Percentiles rank a stretch among this genome's conserved stretches.
These are phyloP conservation scores for Colletotrichum melonis DNA, from an alignment of 2,329 filamentous ascomycete species.

Conservation along the genomic window DNA sequence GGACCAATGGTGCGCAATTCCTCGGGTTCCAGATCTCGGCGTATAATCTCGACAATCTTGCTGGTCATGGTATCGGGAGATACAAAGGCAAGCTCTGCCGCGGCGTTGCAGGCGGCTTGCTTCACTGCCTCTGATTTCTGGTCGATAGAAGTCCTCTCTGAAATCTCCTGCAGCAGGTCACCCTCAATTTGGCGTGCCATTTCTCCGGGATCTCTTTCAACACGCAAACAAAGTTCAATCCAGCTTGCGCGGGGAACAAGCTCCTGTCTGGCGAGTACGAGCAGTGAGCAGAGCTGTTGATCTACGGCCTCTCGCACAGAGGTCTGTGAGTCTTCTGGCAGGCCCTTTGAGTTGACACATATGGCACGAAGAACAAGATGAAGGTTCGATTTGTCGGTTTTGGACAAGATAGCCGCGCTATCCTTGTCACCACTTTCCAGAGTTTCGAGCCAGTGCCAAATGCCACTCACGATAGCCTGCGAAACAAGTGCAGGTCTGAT, in stretches of 20 bases:
- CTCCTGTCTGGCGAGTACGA: conserved; percentile 82
- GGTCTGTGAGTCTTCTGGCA: conserved; percentile 59
- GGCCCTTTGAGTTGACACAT: conserved; percentile 67
- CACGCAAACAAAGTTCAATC: conserved; percentile 88
- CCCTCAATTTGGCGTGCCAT: conserved; percentile 75
- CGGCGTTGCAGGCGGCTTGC: conserved; percentile 82
- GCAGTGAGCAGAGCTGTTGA: conserved; percentile 78
- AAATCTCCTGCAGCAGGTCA: conserved; percentile 76
- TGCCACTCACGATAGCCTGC: conserved; percentile 72
- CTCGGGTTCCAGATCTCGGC: conserved; percentile 76
- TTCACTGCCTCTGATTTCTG: conserved; percentile 63
- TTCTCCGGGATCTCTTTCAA: conserved; percentile 84
- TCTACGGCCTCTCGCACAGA: conserved; percentile 48
- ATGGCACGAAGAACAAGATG: conserved; percentile 71
- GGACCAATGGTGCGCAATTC: conserved; percentile 81
- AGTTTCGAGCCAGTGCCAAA: conserved; percentile 84
- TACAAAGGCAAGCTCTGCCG: conserved; percentile 93
- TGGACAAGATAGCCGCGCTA: conserved; percentile 73
- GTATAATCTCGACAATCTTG: conserved; percentile 79
- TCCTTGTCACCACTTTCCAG: conserved; percentile 82
- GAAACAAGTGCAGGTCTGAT: conserved; percentile 68
- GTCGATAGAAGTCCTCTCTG: conserved; percentile 56
- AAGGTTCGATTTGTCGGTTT: conserved; percentile 73
- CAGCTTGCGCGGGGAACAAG: conserved; percentile 83
- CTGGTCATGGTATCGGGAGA: conserved; percentile 85